phyloP scores from a whole-genome alignment of 208 protist species.

The Crithidia sp. region DNA sequence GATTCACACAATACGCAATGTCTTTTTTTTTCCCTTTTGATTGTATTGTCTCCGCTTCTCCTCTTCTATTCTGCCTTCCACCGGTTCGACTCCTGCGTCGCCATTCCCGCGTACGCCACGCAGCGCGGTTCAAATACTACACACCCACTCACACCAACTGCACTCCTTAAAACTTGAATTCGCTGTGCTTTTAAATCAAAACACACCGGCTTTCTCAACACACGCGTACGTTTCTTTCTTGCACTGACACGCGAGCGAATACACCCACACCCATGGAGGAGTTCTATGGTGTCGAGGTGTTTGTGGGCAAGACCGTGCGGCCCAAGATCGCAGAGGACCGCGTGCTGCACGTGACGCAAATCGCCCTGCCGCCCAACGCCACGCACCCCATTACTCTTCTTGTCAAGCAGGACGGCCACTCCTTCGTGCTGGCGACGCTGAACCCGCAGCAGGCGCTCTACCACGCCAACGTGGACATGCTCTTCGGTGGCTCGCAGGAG shows the following conservation, averaged over 20 bases:
- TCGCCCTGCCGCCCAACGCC: constrained; percentile 67
- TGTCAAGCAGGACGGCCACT: constrained; percentile 45
- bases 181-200: too few species aligned
- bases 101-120: too few species aligned
- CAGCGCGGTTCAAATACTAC: too few species aligned
- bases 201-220: too few species aligned
- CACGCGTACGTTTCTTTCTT: too few species aligned
- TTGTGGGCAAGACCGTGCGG: constrained; percentile 52
- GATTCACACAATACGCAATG: too few species aligned
- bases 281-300: constrained; percentile 82
- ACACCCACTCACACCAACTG: too few species aligned
- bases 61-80: too few species aligned
- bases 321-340: constrained; percentile 67
- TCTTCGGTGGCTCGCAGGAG: constrained; percentile 55
- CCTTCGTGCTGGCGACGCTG: constrained; percentile 70
- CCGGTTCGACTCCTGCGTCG: too few species aligned
- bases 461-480: constrained; percentile 67
- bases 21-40: too few species aligned
- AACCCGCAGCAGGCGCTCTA: constrained; percentile 69
- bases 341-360: constrained; percentile 68
- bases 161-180: too few species aligned
- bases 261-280: constrained; percentile 52
- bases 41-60: too few species aligned
- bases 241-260: neutral
- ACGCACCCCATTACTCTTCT: constrained; percentile 49